Base-by-base conservation (phyloP, 331 rosid species). In the Malus hybrid region DNA sequence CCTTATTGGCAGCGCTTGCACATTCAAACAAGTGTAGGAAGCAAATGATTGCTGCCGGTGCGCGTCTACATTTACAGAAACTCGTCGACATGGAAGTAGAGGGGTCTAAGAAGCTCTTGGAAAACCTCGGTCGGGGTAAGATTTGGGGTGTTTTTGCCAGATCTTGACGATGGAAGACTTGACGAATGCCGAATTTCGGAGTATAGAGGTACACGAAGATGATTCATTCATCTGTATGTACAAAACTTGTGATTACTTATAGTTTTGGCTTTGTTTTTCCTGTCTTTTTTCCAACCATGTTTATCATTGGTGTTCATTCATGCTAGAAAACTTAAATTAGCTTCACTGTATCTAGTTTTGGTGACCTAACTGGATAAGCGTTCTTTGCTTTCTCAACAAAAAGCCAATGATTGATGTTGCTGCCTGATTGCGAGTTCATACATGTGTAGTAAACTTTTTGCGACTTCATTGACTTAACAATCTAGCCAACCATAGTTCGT, bases 121-220 rank as follows among this genome's bases (percentile, higher is more conserved):
- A 88, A 69, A 81, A 89, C 79, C 99, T 92, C 46, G 88, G 93
- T 46, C 97, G 92, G 52, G 88, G 93, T 63, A 92, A 92, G 85
- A 87, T 92, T 13, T 95, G 96, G 97, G 96, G 97, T 62, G 93
- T 92, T 61, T 92, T 92, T 82, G 73, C 90, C 33, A 86, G 97
- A 86, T 85, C 96, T 85, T 85, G 87, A 80, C 77, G 67, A 33
- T 69, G 55, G 50, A 72, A 33, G 33, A 58, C 67, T 32, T 26
- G 65, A 52, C 75, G 32, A 34, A 58, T 68, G 84, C 53, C 28
- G 20, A 48, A 56, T 70, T 82, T 55, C 83, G 69, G 71, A 82
- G 66, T 75, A 63, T 81, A 80, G 73, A 84, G 77, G 77, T 81
- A 74, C 82, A 65, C 60, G 64, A 75, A 20, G 52, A 72, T 78